Base-by-base conservation (phyloP, 2,329 filamentous ascomycete genomes). In the Venturiaceae sp. region DNA sequence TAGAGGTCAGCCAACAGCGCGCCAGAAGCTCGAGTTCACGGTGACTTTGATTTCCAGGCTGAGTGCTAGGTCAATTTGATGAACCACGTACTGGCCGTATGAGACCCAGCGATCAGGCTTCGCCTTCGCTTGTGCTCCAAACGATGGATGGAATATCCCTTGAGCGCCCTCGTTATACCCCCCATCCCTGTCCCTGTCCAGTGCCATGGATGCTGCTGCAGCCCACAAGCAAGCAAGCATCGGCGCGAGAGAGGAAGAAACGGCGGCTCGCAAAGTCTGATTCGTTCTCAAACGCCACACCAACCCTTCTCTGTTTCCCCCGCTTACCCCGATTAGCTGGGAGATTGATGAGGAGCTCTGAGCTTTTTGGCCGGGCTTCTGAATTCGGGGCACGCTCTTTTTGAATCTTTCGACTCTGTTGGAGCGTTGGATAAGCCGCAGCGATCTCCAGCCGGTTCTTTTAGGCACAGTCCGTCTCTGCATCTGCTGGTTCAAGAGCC, bases 281-380 rank as follows among this genome's bases (percentile, higher is more conserved):
- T 56, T 56, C 53, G 53, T 28, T 23, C 53, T 39, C 33, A 28
- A 44, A 32, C 53, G 53, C 53, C 53, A 56, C 53, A 56, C 53
- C 36, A 56, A 37, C 34, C 53, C 32, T 56, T 34, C 23, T 23
- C 26, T 44, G 44, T 56, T 32, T 41, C 34, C 53, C 53, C 53
- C 53, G 53, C 53, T 34, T 30, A 44, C 37, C 33, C 53, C 53
- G 53, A 56, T 56, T 26, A 56, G 53, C 36, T 56, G 53, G 53
- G 53, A 56, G 53, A 41, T 39, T 56, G 33, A 44, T 56, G 52
- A 39, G 34, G 52, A 39, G 53, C 34, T 41, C 53, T 39, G 28
- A 56, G 53, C 53, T 23, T 54, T n/a, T 13, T 28, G 9, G 52
- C 32, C 32, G 32, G 19, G 52, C 52, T 34, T 39, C 52, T 34